Percentiles rank a stretch among this genome's conserved stretches.
Conservation (phyloP, 1,284 basidiomycete genomes). For the Marasmius fiardii region DNA sequence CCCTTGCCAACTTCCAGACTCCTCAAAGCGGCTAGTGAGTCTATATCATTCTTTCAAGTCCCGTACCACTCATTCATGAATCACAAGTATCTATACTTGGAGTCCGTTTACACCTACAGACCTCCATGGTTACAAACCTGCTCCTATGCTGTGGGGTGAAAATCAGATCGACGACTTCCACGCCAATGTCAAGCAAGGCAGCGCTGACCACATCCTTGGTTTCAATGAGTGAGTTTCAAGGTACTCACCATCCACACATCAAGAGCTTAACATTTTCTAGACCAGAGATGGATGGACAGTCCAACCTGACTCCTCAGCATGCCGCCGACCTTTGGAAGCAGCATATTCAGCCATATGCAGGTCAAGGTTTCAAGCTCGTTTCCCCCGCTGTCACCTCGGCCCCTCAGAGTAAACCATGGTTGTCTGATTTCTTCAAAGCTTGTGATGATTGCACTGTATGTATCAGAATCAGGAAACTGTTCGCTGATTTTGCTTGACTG, state of each 20-base stretch:
- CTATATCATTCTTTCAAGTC: slow-evolving; percentile 3
- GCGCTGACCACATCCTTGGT: slow-evolving; percentile 54
- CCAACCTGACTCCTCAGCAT: slow-evolving; percentile 51
- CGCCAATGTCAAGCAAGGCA: slow-evolving; percentile 40
- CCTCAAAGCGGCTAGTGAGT: slow-evolving; percentile 43
- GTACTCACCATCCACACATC: neutral
- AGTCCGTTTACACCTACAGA: slow-evolving; percentile 39
- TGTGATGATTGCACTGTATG: slow-evolving; percentile 54
- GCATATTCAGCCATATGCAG: slow-evolving; percentile 57
- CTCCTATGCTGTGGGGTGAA: slow-evolving; percentile 70
- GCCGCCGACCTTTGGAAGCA: slow-evolving; percentile 58
- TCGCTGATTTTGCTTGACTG: neutral
- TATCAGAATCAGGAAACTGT: slow-evolving; percentile 13
- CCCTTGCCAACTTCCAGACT: slow-evolving; percentile 48
- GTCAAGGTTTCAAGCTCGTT: slow-evolving; percentile 54
- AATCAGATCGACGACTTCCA: slow-evolving; percentile 43
- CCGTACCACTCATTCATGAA: neutral
- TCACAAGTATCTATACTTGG: slow-evolving; percentile 58
- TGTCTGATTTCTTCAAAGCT: slow-evolving; percentile 50
- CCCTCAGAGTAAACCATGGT: slow-evolving; percentile 54
- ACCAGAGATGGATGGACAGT: slow-evolving; percentile 46
- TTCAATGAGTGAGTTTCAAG: slow-evolving; percentile 63
- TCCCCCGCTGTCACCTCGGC: slow-evolving; percentile 69
- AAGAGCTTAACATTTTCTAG: slow-evolving; percentile 21
- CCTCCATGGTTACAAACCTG: slow-evolving; percentile 44